Evolutionary conservation across 164 flowering plant genomes (phyloP), one percentile per base, ranked within the genome.

Genomic region (Tinospora cordifolia): DNA sequence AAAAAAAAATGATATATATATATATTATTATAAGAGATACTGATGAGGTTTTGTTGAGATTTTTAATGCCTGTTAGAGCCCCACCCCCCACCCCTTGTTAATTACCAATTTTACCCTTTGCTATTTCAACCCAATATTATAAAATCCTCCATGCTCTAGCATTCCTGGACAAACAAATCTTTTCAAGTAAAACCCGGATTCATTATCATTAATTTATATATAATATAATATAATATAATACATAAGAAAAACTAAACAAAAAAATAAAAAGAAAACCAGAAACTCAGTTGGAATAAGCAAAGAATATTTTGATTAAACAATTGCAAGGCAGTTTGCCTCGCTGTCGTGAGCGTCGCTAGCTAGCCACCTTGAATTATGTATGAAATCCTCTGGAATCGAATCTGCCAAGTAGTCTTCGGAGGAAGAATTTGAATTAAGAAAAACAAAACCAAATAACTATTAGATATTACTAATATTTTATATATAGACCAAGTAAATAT

Each of bases 1-100:
- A 24, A 5, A 30, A 51, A 51, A 63, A 65, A 13, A 54, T 24
- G n/a, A 66, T 3, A 44, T 49, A 13, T 47, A 66, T 3, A 44
- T 49, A 13, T 47, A 34, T 26, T 62, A 66, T 62, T 51, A 47
- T 27, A 51, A 62, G 36, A 46, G 46, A 44, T 66, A 71, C 44
- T 63, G 62, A 57, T 65, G 19, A 26, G 41, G 22, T 64, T 44
- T 51, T 62, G 25, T 24, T 30, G 44, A 17, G 36, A 13, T 36
- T 68, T 66, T 46, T 66, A 57, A 40, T 67, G 60, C 19, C n/a
- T n/a, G n/a, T 19, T 47, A 51, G 21, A 51, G 13, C 46, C 46
- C 46, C 46, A 41, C 44, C 44, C 44, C 24, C 41, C 27, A 21
- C 25, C 24, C 41, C 65, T 34, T 15, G 8, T 8, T 9, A 63